Conservation (phyloP, 139 green algal species). For the Microglena sp. region DNA sequence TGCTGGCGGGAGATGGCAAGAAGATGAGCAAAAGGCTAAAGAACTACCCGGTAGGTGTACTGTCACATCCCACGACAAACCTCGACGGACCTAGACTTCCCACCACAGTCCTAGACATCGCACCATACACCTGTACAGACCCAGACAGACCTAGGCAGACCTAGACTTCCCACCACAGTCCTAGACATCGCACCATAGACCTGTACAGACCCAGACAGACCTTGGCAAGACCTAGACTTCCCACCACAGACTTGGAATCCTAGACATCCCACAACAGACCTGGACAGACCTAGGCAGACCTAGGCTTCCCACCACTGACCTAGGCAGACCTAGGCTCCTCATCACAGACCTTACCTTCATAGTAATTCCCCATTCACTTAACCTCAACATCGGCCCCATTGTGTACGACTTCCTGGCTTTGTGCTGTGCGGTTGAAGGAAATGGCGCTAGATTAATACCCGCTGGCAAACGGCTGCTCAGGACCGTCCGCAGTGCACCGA, state of each 20-base stretch:
- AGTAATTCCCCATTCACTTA: neutral
- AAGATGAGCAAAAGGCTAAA: slow-evolving; percentile 99
- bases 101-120: neutral
- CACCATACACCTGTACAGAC: neutral
- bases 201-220: neutral
- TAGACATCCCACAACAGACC: neutral
- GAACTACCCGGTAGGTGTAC: slow-evolving; percentile 86
- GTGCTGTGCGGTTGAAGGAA: too few species aligned
- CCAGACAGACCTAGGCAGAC: neutral
- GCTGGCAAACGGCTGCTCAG: too few species aligned
- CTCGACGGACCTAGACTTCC: neutral
- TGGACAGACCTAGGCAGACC: neutral
- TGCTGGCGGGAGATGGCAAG: slow-evolving; percentile 95
- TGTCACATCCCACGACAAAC: neutral
- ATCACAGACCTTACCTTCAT: neutral
- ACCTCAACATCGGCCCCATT: too few species aligned
- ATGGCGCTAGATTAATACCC: too few species aligned
- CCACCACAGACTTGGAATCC: neutral
- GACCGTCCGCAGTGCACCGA: too few species aligned
- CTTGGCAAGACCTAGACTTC: neutral
- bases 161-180: neutral
- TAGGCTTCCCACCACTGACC: neutral
- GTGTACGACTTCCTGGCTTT: too few species aligned
- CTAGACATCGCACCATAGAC: neutral
- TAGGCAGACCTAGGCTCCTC: neutral